Evolutionary conservation across 345 rosid species (phyloP), one percentile per base, ranked within the genome.

Genomic region (Ailanthus altissimus): DNA sequence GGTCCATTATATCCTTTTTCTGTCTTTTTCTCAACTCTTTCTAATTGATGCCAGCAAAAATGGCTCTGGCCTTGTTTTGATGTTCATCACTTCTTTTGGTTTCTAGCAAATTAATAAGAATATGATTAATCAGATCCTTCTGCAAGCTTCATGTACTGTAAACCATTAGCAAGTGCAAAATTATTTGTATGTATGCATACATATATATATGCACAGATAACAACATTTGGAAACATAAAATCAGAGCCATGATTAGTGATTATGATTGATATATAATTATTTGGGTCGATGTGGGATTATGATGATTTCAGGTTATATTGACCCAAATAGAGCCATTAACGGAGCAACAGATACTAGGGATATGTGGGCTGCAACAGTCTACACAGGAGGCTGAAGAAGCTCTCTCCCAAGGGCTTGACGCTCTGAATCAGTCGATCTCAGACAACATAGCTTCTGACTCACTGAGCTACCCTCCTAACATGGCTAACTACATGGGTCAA

Each of bases 381-480:
- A 92, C 97, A 15, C 98, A 90, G 51, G 97, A 90, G 59, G 88
- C 97, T 0, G 99, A 97, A 79, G 98, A 97, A 42, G 97, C 98
- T 49, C 88, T 97, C 54, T 88, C 98, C 1, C 98, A 89, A 73
- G 97, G 98, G 54, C 91, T 90, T 13, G 99, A 94, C 51, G 91
- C 91, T 54, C 88, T 94, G 49, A 90, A 90, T 68, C 99, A 90
- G 77, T 92, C 99, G 8, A 81, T 97, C 32, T 91, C 93, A 9
- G 94, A 97, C 64, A 91, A 93, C 69, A 91, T 97, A 67, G 85
- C 98, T 59, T 90, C 98, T 0, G 98, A 94, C 54, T 89, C 98
- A 9, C 81, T 97, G 69, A 90, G 89, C 78, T 85, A 83, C 67
- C 90, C 98, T 73, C 91, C 92, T 23, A 91, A 91, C 85, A 86